A percentile compares a stretch with the other conserved stretches of the same genome.
Evolutionary conservation across 73 alveolate species (phyloP).

Genomic region (Stentor coeruleus): DNA sequence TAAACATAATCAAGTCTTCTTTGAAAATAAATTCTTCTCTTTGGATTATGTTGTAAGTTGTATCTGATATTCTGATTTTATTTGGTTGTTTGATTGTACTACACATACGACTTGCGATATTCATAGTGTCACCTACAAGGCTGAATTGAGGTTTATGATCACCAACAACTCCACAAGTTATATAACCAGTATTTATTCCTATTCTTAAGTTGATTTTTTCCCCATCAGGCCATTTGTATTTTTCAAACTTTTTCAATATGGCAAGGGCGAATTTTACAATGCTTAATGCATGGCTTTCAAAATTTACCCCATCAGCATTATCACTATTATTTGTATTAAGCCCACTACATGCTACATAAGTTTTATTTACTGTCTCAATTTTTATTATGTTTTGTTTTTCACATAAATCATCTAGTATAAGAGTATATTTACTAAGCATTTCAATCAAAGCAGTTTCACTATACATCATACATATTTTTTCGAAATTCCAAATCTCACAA

Average conservation of each 20-base stretch:
- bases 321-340: slow-evolving; percentile 16
- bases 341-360: slow-evolving; percentile 88
- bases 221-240: background rate
- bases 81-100: background rate
- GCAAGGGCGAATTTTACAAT: background rate
- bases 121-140: slow-evolving; percentile 97
- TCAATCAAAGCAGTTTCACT: slow-evolving; percentile 42
- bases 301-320: no score
- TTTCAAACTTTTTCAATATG: background rate
- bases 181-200: slow-evolving; percentile 97
- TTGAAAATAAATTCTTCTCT: slow-evolving; percentile 19
- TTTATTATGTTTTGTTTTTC: slow-evolving; percentile 36
- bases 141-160: slow-evolving; percentile 96
- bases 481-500: slow-evolving; percentile 75
- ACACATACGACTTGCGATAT: slow-evolving; percentile 95
- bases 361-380: slow-evolving; percentile 82
- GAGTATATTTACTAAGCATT: background rate
- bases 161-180: slow-evolving; percentile 98
- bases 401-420: slow-evolving; percentile 63
- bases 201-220: slow-evolving; percentile 23
- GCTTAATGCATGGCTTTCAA: background rate
- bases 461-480: slow-evolving; percentile 51
- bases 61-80: background rate
- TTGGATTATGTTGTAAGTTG: slow-evolving; percentile 1
- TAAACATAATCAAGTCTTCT: slow-evolving; percentile 33